phyloP scores from a whole-genome alignment of 2,329 filamentous ascomycete species.

The Exophiala oligosperma region DNA sequence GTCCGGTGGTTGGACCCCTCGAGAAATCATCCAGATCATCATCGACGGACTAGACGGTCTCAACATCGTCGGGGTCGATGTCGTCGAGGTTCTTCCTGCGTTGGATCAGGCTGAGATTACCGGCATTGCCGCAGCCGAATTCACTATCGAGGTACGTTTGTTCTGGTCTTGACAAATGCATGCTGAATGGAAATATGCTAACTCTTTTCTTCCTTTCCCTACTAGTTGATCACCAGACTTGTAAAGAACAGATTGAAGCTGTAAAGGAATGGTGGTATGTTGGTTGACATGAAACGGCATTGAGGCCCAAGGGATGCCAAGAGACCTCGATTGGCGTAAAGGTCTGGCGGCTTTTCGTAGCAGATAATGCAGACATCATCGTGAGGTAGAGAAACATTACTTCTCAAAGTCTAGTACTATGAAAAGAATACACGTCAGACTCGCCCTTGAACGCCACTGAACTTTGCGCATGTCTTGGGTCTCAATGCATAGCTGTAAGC shows the following conservation, averaged over 20 bases:
- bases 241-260: conserved; percentile 9
- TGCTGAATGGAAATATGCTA: neutral
- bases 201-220: neutral
- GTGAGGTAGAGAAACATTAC: no score
- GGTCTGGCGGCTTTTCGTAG: no score
- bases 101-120: conserved; percentile 16
- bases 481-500: no score
- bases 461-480: no score
- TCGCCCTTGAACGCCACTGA: no score
- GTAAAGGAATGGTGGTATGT: neutral
- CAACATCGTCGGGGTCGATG: conserved; percentile 19
- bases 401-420: no score
- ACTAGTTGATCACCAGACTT: conserved; percentile 9
- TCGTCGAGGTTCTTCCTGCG: conserved; percentile 12
- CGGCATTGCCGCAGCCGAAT: conserved; percentile 16
- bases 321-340: no score
- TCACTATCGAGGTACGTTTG: conserved; percentile 14
- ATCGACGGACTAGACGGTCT: conserved; percentile 12
- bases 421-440: no score
- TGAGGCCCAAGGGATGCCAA: no score
- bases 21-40: conserved; percentile 18
- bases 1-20: conserved; percentile 13
- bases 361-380: no score
- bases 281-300: neutral
- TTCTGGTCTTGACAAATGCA: no score